Conservation (phyloP, 2,329 filamentous ascomycete species). For the Diaporthe ampelina region DNA sequence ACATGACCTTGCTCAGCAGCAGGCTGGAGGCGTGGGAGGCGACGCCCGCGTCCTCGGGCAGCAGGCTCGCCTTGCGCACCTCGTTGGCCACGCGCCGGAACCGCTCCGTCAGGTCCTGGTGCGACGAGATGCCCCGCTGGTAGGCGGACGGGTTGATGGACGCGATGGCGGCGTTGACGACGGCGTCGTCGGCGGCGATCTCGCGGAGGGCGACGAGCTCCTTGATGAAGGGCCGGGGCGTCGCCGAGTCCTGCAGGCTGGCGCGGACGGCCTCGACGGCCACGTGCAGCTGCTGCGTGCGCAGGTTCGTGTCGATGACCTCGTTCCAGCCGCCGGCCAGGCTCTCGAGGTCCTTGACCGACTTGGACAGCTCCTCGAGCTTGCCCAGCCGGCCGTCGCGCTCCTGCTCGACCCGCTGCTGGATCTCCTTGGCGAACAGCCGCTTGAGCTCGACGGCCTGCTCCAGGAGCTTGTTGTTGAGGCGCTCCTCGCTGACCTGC, state of each 20-base stretch:
- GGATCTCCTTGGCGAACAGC: conserved; percentile 83
- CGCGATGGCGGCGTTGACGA: conserved; percentile 94
- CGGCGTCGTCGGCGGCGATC: conserved; percentile 84
- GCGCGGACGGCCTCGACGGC: conserved; percentile 93
- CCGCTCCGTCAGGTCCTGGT: conserved; percentile 90
- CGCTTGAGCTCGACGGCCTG: conserved; percentile 92
- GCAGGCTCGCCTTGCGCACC: conserved; percentile 92
- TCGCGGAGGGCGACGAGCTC: conserved; percentile 97
- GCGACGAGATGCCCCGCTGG: conserved; percentile 88
- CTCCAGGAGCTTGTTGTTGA: conserved; percentile 88
- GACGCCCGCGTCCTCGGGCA: conserved; percentile 94
- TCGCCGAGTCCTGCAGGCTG: conserved; percentile 80
- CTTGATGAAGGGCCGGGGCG: conserved; percentile 87
- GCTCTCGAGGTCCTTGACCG: conserved; percentile 86
- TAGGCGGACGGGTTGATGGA: conserved; percentile 95
- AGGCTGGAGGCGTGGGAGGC: conserved; percentile 93
- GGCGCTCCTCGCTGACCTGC: conserved; percentile 84
- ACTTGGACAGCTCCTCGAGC: conserved; percentile 82
- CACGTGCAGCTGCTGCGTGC: conserved; percentile 96
- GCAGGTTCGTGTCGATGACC: conserved; percentile 89
- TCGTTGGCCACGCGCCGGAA: conserved; percentile 94
- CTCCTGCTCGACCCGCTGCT: conserved; percentile 88
- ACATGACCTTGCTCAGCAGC: conserved; percentile 92
- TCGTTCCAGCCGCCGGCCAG: conserved; percentile 91
- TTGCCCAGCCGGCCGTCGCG: conserved; percentile 88